These are phyloP conservation scores for Coffea canephora DNA, from an alignment of 257 asterid species.

Conservation along the genomic window DNA sequence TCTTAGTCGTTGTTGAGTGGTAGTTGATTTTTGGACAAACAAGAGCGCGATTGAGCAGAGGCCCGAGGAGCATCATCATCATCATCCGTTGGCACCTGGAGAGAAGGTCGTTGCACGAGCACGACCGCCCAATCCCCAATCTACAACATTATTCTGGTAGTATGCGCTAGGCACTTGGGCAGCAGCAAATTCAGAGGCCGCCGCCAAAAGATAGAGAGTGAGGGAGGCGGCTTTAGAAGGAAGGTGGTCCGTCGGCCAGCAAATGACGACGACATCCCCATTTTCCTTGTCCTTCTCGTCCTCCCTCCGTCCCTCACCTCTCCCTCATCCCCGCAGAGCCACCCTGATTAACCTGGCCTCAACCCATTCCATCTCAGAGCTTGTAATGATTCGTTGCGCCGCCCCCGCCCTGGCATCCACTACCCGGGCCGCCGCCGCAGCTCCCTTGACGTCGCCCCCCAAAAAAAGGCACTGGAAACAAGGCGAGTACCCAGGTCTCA, in stretches of 20 bases:
- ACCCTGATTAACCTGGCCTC: constrained; percentile 22
- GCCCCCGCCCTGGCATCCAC: constrained; percentile 11
- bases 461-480: constrained; percentile 68
- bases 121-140: too few species aligned
- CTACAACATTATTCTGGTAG: too few species aligned
- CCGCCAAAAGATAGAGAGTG: too few species aligned
- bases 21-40: too few species aligned
- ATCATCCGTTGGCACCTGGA: too few species aligned
- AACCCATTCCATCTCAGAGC: constrained; percentile 6
- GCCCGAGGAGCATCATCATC: too few species aligned
- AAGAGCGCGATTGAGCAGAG: too few species aligned
- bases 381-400: constrained; percentile 7
- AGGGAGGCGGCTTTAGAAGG: too few species aligned
- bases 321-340: constrained; percentile 14
- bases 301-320: constrained; percentile 42
- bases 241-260: not conserved
- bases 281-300: constrained; percentile 50
- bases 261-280: constrained; percentile 24
- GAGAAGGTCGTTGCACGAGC: too few species aligned
- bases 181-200: too few species aligned
- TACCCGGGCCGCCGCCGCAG: constrained; percentile 16
- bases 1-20: too few species aligned
- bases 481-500: constrained; percentile 63
- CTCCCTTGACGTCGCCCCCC: constrained; percentile 17
- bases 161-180: too few species aligned